phyloP scores from a whole-genome alignment of 1,284 basidiomycete species.

The Thelephora terrestris region DNA sequence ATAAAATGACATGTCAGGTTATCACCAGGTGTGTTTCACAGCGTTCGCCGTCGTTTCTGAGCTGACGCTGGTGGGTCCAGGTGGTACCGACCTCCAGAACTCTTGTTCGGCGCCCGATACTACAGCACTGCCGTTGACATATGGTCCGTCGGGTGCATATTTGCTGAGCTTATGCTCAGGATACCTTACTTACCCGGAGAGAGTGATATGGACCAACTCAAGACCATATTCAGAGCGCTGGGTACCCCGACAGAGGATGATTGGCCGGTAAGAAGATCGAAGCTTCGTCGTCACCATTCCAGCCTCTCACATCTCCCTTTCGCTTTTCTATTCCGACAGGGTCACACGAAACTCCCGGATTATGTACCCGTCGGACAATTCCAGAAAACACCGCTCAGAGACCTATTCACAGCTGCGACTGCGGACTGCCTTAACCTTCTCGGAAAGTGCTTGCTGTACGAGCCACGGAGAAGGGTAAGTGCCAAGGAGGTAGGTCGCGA shows the following conservation, averaged over 20 bases:
- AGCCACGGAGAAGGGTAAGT: constrained; percentile 75
- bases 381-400: constrained; percentile 71
- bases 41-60: background rate
- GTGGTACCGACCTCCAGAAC: constrained; percentile 96
- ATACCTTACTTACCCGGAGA: constrained; percentile 90
- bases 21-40: constrained; percentile 69
- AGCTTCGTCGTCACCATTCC: constrained; percentile 3
- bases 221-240: constrained; percentile 88
- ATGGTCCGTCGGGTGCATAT: constrained; percentile 95
- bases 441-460: constrained; percentile 71
- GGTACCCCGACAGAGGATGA: constrained; percentile 95
- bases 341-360: constrained; percentile 83
- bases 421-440: constrained; percentile 83
- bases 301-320: background rate
- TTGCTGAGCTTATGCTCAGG: constrained; percentile 93
- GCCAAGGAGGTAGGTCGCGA: constrained; percentile 59
- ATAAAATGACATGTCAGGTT: constrained; percentile 97
- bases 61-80: constrained; percentile 28
- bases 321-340: constrained; percentile 34
- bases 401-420: constrained; percentile 86
- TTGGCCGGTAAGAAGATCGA: constrained; percentile 68
- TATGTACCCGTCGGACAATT: constrained; percentile 79
- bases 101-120: constrained; percentile 80
- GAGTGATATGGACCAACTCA: constrained; percentile 93
- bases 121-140: constrained; percentile 87